Evolutionary conservation across 176 grass and related monocot species (phyloP), one percentile per base, ranked within the genome.

Genomic region (Typha latifolia): DNA sequence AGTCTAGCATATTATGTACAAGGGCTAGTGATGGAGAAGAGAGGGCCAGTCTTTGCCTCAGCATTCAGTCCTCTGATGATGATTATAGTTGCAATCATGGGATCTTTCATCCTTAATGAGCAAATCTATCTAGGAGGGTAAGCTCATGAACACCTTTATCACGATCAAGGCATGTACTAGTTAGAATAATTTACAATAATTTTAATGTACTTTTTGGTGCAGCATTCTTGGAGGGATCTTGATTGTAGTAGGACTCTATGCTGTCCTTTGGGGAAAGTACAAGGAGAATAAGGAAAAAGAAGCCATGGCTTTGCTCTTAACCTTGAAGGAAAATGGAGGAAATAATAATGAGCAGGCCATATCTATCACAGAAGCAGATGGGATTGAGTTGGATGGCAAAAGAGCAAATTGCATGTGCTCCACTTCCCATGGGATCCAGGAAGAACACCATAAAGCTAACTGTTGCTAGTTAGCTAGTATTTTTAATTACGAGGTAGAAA

Each of bases 31-130:
- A 97, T 97, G 62, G 79, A 90, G 75, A 91, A 76, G 69, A 97
- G 63, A 4, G 94, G 94, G 1, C 94, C 94, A 47, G 94, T 97
- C 71, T 97, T 97, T 78, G 94, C 94, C 15, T 92, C 94, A 32
- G 94, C 94, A 67, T 97, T 97, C 75, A 97, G 94, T 69, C 94
- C 94, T 1, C 89, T 97, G 14, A 97, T 97, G 94, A 97, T 97
- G 94, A 90, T 97, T 78, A 69, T 92, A 75, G 94, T 93, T 68
- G 94, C 94, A 12, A 77, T 92, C 50, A 97, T 97, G 89, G 94
- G 89, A 31, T 97, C 94, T 66, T 97, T 97, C 76, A 97, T 97
- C 86, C 83, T 97, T 23, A 64, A 83, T 37, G 89, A 92, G 77
- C 92, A 82, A 55, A 80, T 97, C 29, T 97, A 80, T 84, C 73